Evolutionary conservation across 306 rosid genomes (phyloP), one percentile per base, ranked within the genome.

Genomic region (Prunus mira): DNA sequence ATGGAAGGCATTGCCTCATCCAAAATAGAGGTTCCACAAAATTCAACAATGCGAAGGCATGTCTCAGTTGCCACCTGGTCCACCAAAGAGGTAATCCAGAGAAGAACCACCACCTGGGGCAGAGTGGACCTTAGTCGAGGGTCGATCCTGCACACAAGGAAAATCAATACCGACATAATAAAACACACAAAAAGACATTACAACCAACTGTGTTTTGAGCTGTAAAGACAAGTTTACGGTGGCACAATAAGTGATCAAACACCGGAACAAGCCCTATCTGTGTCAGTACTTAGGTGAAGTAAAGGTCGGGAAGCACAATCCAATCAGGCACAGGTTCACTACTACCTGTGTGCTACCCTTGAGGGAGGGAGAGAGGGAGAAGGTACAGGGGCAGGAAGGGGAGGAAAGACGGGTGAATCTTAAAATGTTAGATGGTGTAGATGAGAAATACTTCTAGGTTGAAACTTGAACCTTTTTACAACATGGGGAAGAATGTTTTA

Each of bases 81-180:
- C 80, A 61, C 94, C 98, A 78, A 95, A 95, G 82, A 95, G 97
- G 78, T 95, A 95, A 75, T 88, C 97, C 83, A 95, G 81, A 64
- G 98, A 95, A 63, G 98, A 95, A 68, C 97, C 97, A 47, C 98
- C 98, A 30, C 98, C 97, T 9, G 98, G 98, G 61, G 97, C 97
- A 78, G 98, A 77, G 60, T 95, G 98, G 65, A 95, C 97, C 87
- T 95, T 95, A 82, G 98, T 92, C 45, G 98, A 90, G 72, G 98
- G 98, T 60, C 98, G 98, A 84, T 95, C 98, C 98, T 95, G 88
- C 82, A 78, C 32, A 71, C 75, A 45, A 24, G 73, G 56, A 72
- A 0, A 50, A 66, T 55, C 25, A 64, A 72, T 45, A 72, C 30
- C 27, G 7, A 41, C 12, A 1, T 56, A 14, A 25, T 5, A 55